A percentile compares a stretch with the other conserved stretches of the same genome.
These are phyloP conservation scores for Quercus lobata DNA, from an alignment of 331 rosid genomes.

Conservation along the genomic window DNA sequence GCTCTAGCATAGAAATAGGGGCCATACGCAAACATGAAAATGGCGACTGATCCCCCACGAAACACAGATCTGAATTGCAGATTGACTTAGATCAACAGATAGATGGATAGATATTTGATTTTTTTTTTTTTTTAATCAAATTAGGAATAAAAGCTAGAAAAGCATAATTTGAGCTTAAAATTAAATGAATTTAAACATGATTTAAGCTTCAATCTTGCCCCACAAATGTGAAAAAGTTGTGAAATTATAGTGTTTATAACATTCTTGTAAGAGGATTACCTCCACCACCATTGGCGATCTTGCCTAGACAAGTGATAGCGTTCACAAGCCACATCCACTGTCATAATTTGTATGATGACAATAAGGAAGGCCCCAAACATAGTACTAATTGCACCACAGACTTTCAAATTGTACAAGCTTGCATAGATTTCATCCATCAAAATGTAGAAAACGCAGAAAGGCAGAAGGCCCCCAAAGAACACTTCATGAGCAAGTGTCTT, in stretches of 20 bases:
- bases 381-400: neutral
- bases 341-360: neutral
- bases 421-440: constrained; percentile 2
- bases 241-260: too few species aligned
- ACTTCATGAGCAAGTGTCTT: neutral
- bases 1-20: neutral
- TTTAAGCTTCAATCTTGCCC: too few species aligned
- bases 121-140: too few species aligned
- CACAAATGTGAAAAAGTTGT: too few species aligned
- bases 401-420: constrained; percentile 11
- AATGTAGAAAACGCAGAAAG: neutral
- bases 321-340: neutral
- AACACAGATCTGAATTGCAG: neutral
- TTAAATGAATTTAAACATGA: too few species aligned
- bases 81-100: too few species aligned
- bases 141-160: too few species aligned
- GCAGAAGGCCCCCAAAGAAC: constrained; percentile 4
- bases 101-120: too few species aligned
- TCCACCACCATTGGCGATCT: constrained; percentile 15
- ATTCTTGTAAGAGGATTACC: neutral
- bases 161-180: too few species aligned
- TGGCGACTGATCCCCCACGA: constrained; percentile 9
- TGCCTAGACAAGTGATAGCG: neutral
- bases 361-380: neutral
- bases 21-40: constrained; percentile 10